A percentile compares a stretch with the other conserved stretches of the same genome.
phyloP scores from a whole-genome alignment of 805 yeast genomes.

The Hanseniaspora guilliermondii region DNA sequence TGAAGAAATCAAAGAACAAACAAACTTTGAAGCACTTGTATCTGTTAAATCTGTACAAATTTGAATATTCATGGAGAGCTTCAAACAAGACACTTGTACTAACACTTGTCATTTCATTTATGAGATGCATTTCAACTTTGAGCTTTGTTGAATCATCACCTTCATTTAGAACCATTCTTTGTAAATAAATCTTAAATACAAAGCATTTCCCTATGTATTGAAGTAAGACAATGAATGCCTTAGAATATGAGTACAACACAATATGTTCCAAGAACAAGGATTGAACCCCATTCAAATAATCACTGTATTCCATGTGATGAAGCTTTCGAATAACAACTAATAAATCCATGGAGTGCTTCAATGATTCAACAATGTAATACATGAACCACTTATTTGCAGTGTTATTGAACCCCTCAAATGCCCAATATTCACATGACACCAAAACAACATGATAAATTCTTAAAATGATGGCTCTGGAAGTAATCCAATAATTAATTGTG shows the following conservation, averaged over 20 bases:
- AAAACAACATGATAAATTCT: conserved; percentile 3
- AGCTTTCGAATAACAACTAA: neutral
- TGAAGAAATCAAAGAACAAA: conserved; percentile 12
- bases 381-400: conserved; percentile 3
- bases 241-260: neutral
- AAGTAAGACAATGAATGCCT: neutral
- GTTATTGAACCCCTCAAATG: neutral
- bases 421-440: neutral
- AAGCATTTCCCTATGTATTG: conserved; percentile 10
- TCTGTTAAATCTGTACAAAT: neutral
- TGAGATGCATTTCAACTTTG: neutral
- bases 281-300: neutral
- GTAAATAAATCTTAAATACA: conserved; percentile 1
- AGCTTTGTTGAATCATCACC: neutral
- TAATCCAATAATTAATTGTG: neutral
- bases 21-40: conserved; percentile 12
- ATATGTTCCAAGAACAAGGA: neutral
- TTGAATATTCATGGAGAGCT: neutral
- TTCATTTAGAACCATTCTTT: neutral
- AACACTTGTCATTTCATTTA: conserved; percentile 2
- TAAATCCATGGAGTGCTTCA: neutral
- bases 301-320: neutral
- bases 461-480: neutral
- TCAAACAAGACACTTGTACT: neutral
- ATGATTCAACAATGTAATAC: neutral